Percentiles rank a stretch among this genome's conserved stretches.
Conservation (phyloP, 2,329 filamentous ascomycete species). For the Microdochium nivale region DNA sequence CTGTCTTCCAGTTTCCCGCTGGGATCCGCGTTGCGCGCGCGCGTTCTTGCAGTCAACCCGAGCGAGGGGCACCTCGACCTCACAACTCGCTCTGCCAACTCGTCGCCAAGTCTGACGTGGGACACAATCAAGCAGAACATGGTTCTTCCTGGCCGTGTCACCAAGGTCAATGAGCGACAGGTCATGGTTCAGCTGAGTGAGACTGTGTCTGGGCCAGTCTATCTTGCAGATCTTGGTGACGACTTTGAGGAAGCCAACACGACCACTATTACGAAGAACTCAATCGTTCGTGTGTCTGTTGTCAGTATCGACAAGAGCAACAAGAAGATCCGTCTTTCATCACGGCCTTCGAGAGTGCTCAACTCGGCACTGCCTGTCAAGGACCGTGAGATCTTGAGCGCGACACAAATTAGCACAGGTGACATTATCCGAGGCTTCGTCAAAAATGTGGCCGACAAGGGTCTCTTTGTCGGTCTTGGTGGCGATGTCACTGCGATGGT, state of each 20-base stretch:
- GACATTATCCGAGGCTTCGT: slow-evolving; percentile 86
- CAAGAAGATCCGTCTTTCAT: slow-evolving; percentile 75
- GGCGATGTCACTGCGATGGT: slow-evolving; percentile 76
- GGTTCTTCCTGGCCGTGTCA: slow-evolving; percentile 75
- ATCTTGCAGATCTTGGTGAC: slow-evolving; percentile 76
- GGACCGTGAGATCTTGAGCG: slow-evolving; percentile 68
- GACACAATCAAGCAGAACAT: slow-evolving; percentile 67
- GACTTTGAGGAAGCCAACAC: slow-evolving; percentile 77
- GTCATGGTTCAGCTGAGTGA: slow-evolving; percentile 82
- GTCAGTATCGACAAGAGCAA: slow-evolving; percentile 72
- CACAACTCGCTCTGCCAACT: slow-evolving; percentile 59
- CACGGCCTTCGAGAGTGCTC: slow-evolving; percentile 78
- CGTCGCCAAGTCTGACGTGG: slow-evolving; percentile 54
- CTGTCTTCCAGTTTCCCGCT: slow-evolving; percentile 75
- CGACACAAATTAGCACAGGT: slow-evolving; percentile 65
- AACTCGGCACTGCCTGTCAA: slow-evolving; percentile 75
- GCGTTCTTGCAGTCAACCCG: slow-evolving; percentile 66
- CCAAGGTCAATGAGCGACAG: slow-evolving; percentile 75
- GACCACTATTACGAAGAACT: slow-evolving; percentile 68
- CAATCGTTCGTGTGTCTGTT: slow-evolving; percentile 80
- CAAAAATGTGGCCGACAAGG: slow-evolving; percentile 81
- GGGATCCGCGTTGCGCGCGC: slow-evolving; percentile 78
- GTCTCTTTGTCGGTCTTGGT: slow-evolving; percentile 78
- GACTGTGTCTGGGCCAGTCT: slow-evolving; percentile 67
- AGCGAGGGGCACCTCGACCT: slow-evolving; percentile 73